phyloP scores from a whole-genome alignment of 2,329 filamentous ascomycete genomes.

The Cytospora piceicola region DNA sequence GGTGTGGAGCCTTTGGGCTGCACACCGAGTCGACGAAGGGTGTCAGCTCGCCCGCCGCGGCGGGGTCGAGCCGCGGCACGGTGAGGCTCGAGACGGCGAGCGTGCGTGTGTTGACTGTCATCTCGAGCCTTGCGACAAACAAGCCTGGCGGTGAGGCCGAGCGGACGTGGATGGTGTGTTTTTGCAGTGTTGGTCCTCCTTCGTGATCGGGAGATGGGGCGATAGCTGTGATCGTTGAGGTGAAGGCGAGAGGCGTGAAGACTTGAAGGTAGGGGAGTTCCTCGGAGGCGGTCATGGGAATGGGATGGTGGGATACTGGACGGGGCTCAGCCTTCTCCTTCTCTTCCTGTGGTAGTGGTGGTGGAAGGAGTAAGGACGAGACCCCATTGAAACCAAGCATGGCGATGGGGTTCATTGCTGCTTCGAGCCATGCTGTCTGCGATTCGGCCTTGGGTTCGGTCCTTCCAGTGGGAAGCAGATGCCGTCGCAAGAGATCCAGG shows the following conservation, averaged over 20 bases:
- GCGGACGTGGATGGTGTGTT: conserved; percentile 60
- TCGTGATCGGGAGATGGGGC: conserved; percentile 38
- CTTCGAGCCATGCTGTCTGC: conserved; percentile 50
- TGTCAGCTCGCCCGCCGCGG: conserved; percentile 61
- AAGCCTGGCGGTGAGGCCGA: conserved; percentile 53
- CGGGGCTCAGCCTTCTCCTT: conserved; percentile 43
- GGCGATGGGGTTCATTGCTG: conserved; percentile 54
- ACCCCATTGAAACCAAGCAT: conserved; percentile 53
- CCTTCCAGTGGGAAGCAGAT: conserved; percentile 45
- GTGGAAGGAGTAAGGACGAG: conserved; percentile 4
- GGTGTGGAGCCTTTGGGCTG: conserved; percentile 32
- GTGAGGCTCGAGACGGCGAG: conserved; percentile 56
- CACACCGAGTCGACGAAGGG: conserved; percentile 53
- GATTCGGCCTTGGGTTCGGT: conserved; percentile 35
- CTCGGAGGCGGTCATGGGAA: conserved; percentile 64
- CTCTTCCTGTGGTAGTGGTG: conserved; percentile 32
- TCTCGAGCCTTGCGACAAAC: conserved; percentile 60
- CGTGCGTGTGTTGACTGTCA: conserved; percentile 60
- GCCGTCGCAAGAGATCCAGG: conserved; percentile 46
- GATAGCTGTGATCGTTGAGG: conserved; percentile 55
- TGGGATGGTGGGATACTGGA: conserved; percentile 66
- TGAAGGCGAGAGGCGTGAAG: conserved; percentile 70
- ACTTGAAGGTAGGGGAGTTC: conserved; percentile 71
- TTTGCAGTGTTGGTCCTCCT: conserved; percentile 49
- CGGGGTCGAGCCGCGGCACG: conserved; percentile 60